Conservation (phyloP, 805 yeast species). For the Barnettozyma vustinii region DNA sequence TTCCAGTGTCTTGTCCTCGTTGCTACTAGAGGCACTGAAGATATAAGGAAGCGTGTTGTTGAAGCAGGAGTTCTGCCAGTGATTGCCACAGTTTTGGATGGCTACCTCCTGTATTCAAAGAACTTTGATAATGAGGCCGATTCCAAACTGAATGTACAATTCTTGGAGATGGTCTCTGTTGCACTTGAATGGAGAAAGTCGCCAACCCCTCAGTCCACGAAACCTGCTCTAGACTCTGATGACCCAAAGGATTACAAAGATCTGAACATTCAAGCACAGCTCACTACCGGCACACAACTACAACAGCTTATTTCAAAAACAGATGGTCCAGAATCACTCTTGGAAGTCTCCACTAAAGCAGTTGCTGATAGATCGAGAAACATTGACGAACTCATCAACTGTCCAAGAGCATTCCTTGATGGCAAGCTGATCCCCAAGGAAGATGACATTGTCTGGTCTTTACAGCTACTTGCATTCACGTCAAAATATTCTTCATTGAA, state of each 20-base stretch:
- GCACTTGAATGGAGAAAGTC: conserved; percentile 5
- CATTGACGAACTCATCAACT: conserved; percentile 25
- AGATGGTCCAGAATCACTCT: background rate
- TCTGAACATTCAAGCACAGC: background rate
- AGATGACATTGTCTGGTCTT: conserved; percentile 91
- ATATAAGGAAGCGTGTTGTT: conserved; percentile 77
- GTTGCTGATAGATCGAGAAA: conserved; percentile 15
- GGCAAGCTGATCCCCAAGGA: conserved; percentile 86
- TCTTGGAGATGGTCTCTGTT: conserved; percentile 13
- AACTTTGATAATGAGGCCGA: conserved; percentile 28
- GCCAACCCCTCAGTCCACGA: background rate
- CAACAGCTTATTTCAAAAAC: background rate
- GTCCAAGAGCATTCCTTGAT: conserved; percentile 51
- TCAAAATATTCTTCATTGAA: conserved; percentile 85
- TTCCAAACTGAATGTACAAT: conserved; percentile 11
- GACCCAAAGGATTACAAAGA: conserved; percentile 2
- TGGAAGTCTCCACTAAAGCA: conserved; percentile 9
- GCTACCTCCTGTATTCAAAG: conserved; percentile 48
- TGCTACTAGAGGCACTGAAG: conserved; percentile 90
- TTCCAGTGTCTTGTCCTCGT: conserved; percentile 87
- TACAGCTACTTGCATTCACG: conserved; percentile 86
- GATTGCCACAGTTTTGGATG: conserved; percentile 86
- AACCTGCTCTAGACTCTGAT: background rate
- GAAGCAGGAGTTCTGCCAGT: conserved; percentile 90
- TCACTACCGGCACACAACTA: background rate